Evolutionary conservation across 306 rosid genomes (phyloP).

Genomic region (Vachellia collinsii): DNA sequence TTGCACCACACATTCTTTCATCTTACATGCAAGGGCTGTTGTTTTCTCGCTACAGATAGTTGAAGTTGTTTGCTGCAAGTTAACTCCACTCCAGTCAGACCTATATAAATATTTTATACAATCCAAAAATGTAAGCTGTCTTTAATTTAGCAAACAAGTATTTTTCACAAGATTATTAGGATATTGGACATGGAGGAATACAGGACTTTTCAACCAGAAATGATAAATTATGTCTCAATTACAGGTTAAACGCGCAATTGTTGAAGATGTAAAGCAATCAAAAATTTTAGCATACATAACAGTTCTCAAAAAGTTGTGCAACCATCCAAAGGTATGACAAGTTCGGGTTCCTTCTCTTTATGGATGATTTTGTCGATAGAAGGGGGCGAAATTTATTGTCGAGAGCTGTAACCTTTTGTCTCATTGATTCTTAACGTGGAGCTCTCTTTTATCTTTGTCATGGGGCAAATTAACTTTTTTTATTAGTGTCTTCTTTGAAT

Average conservation of each 20-base stretch:
- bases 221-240: conserved; percentile 36
- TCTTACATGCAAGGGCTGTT: conserved; percentile 33
- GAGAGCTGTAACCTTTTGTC: conserved; percentile 22
- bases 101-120: conserved; percentile 88
- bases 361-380: background rate
- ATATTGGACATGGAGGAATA: conserved; percentile 26
- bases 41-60: conserved; percentile 65
- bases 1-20: conserved; percentile 14
- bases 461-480: conserved; percentile 11
- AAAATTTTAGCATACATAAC: conserved; percentile 95
- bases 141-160: conserved; percentile 33
- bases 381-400: background rate
- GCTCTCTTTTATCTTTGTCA: conserved; percentile 12
- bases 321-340: conserved; percentile 86
- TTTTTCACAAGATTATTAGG: conserved; percentile 25
- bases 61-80: conserved; percentile 98
- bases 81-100: conserved; percentile 87
- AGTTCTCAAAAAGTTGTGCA: conserved; percentile 93
- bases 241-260: conserved; percentile 82
- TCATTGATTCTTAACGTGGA: conserved; percentile 10
- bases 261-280: conserved; percentile 78
- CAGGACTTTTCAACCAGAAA: conserved; percentile 35
- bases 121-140: conserved; percentile 77
- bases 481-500: conserved; percentile 3
- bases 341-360: conserved; percentile 5